Evolutionary conservation across 148 eudicot genomes (phyloP).

Genomic region (Cornus controversa): DNA sequence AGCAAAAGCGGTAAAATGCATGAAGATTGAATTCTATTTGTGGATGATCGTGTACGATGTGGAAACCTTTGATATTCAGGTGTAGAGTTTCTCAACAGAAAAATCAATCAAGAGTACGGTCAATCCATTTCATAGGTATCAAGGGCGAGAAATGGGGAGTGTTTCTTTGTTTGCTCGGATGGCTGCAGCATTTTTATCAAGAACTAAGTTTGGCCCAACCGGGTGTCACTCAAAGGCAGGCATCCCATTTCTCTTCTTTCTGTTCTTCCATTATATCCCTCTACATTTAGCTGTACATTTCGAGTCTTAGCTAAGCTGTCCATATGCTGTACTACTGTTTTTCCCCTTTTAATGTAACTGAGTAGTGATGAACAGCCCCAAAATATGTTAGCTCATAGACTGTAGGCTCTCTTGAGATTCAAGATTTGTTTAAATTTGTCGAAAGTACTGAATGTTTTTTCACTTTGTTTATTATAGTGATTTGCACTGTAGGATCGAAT

Average conservation of each 20-base stretch:
- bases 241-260: too few relatives aligned
- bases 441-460: too few relatives aligned
- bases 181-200: neutral
- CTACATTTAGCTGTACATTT: slow-evolving; percentile 11
- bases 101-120: neutral
- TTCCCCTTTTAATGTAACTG: too few relatives aligned
- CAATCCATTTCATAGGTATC: neutral
- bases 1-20: slow-evolving; percentile 48
- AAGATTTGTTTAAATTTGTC: too few relatives aligned
- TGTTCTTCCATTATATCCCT: neutral
- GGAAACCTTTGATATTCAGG: neutral
- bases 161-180: neutral
- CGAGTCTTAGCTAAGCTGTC: slow-evolving; percentile 4
- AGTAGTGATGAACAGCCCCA: too few relatives aligned
- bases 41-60: neutral
- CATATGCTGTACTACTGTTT: slow-evolving; percentile 75
- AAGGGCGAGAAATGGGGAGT: neutral
- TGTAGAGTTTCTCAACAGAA: slow-evolving; percentile 4
- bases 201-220: neutral
- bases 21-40: slow-evolving; percentile 4
- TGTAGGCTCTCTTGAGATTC: too few relatives aligned
- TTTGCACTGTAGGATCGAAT: too few relatives aligned
- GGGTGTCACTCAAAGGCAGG: neutral
- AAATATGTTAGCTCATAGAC: too few relatives aligned
- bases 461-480: too few relatives aligned